Base-by-base conservation (phyloP, 345 rosid genomes). In the Dipteronia dyeriana region DNA sequence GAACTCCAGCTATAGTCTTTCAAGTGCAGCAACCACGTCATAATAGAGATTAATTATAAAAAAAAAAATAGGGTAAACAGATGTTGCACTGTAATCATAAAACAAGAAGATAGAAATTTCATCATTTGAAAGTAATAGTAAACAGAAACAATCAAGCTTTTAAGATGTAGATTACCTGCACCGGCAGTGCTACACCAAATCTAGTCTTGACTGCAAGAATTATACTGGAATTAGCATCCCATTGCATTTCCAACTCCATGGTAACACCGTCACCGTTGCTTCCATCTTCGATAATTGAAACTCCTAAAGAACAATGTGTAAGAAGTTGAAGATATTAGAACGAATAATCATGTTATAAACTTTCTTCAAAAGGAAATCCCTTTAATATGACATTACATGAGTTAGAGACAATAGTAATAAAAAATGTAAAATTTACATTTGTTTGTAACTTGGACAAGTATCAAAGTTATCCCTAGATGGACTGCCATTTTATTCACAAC, bases 171-270 rank as follows among this genome's bases (percentile, higher is more conserved):
- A 71, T 74, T 81, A 92, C 99, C 97, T 96, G 98, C 66, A 96
- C 86, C 19, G 98, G 99, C 19, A 96, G 90, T 31, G 91, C 86
- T 38, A 96, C 86, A 29, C 99, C 99, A 81, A 96, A 87, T 83
- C 90, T 82, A 57, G 97, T 96, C 79, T 94, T 94, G 79, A 96
- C 76, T 76, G 87, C 97, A 57, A 94, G 92, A 66, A 92, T 79
- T 76, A 96, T 91, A 83, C 80, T 94, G 74, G 98, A 94, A 86
- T 96, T 94, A 23, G 94, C 99, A 88, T 96, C 99, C 99, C 99
- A 96, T 45, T 92, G 87, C 95, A 96, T 89, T 79, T 96, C 99
- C 86, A 96, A 82, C 84, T 96, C 99, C 95, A 94, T 88, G n/a
- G 92, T 96, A 74, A 94, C 74, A 31, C 91, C 87, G 56, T 80